Percentiles rank a stretch among this genome's conserved stretches.
Evolutionary conservation across 2,329 filamentous ascomycete species (phyloP).

Genomic region (Diplodia intermedia): DNA sequence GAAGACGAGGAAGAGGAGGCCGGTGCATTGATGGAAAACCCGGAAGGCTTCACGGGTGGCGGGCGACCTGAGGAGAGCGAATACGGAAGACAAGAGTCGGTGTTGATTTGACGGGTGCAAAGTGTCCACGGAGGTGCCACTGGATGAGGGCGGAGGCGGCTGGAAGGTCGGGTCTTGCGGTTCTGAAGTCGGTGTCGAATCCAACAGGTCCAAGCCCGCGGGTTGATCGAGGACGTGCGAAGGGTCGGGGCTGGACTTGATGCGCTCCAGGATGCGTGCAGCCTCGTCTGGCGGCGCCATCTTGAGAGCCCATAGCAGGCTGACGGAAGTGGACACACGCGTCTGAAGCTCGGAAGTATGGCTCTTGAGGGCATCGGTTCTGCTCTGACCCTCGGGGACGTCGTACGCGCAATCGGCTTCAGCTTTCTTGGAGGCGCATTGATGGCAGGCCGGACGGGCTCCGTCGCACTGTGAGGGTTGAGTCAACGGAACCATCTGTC

Average conservation of each 20-base stretch:
- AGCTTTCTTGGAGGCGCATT: constrained; percentile 13
- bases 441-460: background rate
- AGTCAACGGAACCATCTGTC: background rate
- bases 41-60: constrained; percentile 31
- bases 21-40: constrained; percentile 36
- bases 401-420: background rate
- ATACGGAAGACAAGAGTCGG: background rate
- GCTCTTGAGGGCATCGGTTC: constrained; percentile 7
- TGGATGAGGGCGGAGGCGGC: too few species aligned
- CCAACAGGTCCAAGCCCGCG: too few species aligned
- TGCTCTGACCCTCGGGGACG: constrained; percentile 24
- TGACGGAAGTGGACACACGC: constrained; percentile 17
- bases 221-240: background rate
- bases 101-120: background rate
- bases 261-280: constrained; percentile 32
- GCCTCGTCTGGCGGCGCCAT: constrained; percentile 34
- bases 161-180: background rate
- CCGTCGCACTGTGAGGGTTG: constrained; percentile 13
- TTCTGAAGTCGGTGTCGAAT: background rate
- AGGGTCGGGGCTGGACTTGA: constrained; percentile 23
- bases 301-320: constrained; percentile 37
- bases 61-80: background rate
- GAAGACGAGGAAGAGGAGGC: constrained; percentile 36
- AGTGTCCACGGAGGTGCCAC: background rate
- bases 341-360: constrained; percentile 5